Conservation (phyloP, 2,329 filamentous ascomycete genomes). For the Beauveria varroae region DNA sequence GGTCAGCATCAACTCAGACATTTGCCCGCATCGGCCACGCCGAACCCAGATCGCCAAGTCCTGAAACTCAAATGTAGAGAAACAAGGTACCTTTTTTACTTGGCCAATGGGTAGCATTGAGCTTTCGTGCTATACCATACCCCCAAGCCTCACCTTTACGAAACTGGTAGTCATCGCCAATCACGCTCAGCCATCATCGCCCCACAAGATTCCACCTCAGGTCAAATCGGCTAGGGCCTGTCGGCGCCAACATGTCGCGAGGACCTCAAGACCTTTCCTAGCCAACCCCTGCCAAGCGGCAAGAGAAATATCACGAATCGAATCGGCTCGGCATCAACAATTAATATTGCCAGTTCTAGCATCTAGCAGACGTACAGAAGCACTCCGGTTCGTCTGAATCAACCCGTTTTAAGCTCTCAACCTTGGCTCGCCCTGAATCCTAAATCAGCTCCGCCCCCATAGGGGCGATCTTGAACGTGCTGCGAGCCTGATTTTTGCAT, state of each 20-base stretch:
- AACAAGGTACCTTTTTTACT: not conserved
- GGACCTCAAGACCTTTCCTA: not conserved
- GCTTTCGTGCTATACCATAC: not conserved
- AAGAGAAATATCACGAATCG: not conserved
- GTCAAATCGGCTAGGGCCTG: not conserved
- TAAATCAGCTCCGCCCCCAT: not conserved
- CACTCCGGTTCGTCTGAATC: not conserved
- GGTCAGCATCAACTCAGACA: slow-evolving; percentile 1
- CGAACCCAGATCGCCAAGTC: not conserved
- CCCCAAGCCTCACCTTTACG: not conserved
- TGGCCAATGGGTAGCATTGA: not conserved
- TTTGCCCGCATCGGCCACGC: not conserved
- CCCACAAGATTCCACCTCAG: not conserved
- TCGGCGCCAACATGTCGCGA: not conserved
- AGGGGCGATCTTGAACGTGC: slow-evolving; percentile 1
- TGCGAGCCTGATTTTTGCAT: not conserved
- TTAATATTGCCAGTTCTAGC: not conserved
- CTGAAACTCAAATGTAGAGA: not conserved
- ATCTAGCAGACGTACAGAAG: not conserved
- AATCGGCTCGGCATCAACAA: not conserved
- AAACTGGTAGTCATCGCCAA: not conserved
- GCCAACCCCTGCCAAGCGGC: not conserved
- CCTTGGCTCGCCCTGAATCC: not conserved
- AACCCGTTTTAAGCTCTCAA: not conserved
- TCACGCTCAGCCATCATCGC: not conserved